phyloP scores from a whole-genome alignment of 2,329 filamentous ascomycete species.

The Volutella citrinella region DNA sequence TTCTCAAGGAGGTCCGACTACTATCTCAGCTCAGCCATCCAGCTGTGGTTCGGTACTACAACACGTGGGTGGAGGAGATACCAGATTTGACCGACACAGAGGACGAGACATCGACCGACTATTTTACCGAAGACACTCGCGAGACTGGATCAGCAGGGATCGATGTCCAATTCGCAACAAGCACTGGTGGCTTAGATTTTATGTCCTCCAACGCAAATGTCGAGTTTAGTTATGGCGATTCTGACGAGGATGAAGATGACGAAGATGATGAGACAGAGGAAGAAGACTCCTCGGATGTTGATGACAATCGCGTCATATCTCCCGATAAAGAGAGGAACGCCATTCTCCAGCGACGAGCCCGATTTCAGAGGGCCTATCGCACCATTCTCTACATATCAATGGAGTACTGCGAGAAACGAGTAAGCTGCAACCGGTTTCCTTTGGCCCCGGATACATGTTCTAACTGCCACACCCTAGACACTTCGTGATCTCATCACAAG shows the following conservation, averaged over 20 bases:
- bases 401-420: conserved; percentile 94
- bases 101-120: conserved; percentile 53
- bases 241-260: conserved; percentile 43
- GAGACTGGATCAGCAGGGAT: conserved; percentile 39
- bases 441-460: too few species aligned
- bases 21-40: conserved; percentile 93
- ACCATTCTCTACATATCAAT: conserved; percentile 95
- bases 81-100: conserved; percentile 53
- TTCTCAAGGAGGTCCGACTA: conserved; percentile 80
- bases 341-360: conserved; percentile 27
- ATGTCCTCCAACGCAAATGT: conserved; percentile 83
- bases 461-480: too few species aligned
- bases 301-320: conserved; percentile 30
- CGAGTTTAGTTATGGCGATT: conserved; percentile 66
- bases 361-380: conserved; percentile 52
- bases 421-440: conserved; percentile 35
- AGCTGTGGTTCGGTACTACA: conserved; percentile 83
- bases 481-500: conserved; percentile 82
- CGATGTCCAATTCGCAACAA: conserved; percentile 62
- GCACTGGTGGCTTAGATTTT: conserved; percentile 83
- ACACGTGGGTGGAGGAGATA: conserved; percentile 85
- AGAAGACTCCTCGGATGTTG: conserved; percentile 38
- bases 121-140: conserved; percentile 35
- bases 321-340: conserved; percentile 29
- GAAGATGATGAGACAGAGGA: conserved; percentile 45